phyloP scores from a whole-genome alignment of 257 asterid species.

The Petunia secreta region DNA sequence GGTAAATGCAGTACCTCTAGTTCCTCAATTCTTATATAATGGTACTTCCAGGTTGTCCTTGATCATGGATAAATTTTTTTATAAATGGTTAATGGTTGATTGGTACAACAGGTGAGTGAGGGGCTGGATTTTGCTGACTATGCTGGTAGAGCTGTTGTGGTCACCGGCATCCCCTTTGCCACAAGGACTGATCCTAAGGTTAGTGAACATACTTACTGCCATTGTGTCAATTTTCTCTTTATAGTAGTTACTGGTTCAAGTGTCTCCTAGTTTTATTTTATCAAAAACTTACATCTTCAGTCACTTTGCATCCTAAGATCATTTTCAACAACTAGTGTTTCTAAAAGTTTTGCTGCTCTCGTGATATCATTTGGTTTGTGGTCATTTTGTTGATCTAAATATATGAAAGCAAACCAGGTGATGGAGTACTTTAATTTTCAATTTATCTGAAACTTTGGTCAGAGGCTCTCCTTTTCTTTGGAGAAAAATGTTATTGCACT shows the following conservation, averaged over 20 bases:
- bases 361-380: conserved; percentile 10
- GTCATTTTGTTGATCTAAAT: conserved; percentile 17
- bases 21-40: neutral
- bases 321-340: conserved; percentile 9
- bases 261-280: conserved; percentile 19
- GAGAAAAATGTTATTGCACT: conserved; percentile 8
- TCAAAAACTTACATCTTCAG: conserved; percentile 11
- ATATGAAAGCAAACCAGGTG: conserved; percentile 6
- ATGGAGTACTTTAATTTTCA: conserved; percentile 5
- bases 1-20: neutral
- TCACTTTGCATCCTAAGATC: conserved; percentile 13
- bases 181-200: conserved; percentile 92
- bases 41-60: conserved; percentile 16
- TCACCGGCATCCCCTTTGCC: conserved; percentile 95
- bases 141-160: conserved; percentile 97
- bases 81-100: neutral
- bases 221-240: conserved; percentile 23
- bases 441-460: neutral
- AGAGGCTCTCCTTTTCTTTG: conserved; percentile 14
- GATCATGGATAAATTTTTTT: neutral
- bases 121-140: conserved; percentile 98
- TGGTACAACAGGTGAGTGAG: conserved; percentile 78
- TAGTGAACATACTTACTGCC: conserved; percentile 32
- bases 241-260: conserved; percentile 8
- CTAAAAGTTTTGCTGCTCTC: neutral